phyloP scores from a whole-genome alignment of 768 basidiomycete species.

The Tulasnella sp. region DNA sequence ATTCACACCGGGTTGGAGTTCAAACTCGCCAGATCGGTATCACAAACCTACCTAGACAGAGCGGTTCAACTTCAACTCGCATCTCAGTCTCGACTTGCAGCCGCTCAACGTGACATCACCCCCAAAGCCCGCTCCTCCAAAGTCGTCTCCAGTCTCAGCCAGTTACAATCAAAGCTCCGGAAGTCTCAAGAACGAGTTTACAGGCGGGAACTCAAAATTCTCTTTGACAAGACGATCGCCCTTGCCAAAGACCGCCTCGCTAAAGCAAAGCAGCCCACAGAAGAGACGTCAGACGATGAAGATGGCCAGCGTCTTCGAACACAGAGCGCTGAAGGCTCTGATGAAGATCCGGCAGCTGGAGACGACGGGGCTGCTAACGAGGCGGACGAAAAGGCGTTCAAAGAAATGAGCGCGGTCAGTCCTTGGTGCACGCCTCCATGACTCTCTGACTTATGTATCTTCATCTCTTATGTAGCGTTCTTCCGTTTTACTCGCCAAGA shows the following conservation, averaged over 20 bases:
- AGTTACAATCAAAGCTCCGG: conserved; percentile 9
- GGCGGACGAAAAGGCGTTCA: neutral
- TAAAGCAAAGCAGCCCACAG: neutral
- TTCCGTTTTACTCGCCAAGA: conserved; percentile 1
- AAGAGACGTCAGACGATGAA: neutral
- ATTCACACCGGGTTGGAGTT: neutral
- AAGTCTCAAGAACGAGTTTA: conserved; percentile 6
- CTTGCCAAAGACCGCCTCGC: neutral
- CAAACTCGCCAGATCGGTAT: conserved; percentile 5
- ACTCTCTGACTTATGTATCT: neutral
- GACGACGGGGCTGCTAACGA: conserved; percentile 3
- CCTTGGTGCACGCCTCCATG: neutral
- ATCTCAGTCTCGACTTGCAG: neutral
- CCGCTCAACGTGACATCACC: neutral
- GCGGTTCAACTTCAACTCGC: conserved; percentile 10
- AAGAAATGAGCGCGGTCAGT: conserved; percentile 6
- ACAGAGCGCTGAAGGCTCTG: conserved; percentile 3
- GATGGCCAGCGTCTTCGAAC: neutral
- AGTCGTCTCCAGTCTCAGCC: neutral
- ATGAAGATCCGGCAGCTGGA: neutral
- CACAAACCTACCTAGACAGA: conserved; percentile 5
- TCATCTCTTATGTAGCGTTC: neutral
- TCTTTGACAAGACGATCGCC: conserved; percentile 8
- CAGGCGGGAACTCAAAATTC: conserved; percentile 7
- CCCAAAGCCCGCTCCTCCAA: neutral